Evolutionary conservation across 805 yeast species (phyloP), one percentile per base, ranked within the genome.

Genomic region (Hanseniaspora nectarophila): DNA sequence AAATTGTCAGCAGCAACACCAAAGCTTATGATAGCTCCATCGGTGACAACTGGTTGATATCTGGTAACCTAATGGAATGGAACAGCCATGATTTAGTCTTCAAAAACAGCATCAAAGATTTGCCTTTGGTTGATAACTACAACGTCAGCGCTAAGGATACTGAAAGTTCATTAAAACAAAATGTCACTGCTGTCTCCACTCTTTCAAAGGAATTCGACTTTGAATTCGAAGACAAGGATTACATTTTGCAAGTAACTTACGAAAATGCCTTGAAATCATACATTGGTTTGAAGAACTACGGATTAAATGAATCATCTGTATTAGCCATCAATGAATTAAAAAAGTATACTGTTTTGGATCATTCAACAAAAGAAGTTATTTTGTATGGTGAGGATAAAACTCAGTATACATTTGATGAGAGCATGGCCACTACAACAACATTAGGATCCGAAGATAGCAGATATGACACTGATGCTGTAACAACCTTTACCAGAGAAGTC

Each of bases 21-120:
- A 45, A 56, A 26, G 76, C 72, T 20, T 56, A 54, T 26, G 54
- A 52, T 28, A 46, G 38, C 2, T 54, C 57, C 5, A 59, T 70
- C 45, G 77, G 77, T 1, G 68, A 73, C 20, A 76, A 78, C 61
- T 81, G 87, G 87, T 72, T 79, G 44, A 65, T 78, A 15, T 67
- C 81, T 26, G 84, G 80, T 12, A 76, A 73, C 55, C 58, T 81
- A 31, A 67, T 75, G 37, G 67, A 77, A 18, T 81, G 79, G 75
- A 81, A 78, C 61, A 70, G 58, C 5, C 82, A 81, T 54, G 61
- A 64, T 10, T 56, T 75, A 1, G 33, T 61, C 1, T 34, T 57
- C 4, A 56, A 56, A 51, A 63, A 61, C 24, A 68, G 67, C 54
- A 4, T 44, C 18, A 28, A 32, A 20, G 49, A 51, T 20, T 5